Evolutionary conservation across 2,329 filamentous ascomycete species (phyloP).

Genomic region (Reticulascus tulasneorum): DNA sequence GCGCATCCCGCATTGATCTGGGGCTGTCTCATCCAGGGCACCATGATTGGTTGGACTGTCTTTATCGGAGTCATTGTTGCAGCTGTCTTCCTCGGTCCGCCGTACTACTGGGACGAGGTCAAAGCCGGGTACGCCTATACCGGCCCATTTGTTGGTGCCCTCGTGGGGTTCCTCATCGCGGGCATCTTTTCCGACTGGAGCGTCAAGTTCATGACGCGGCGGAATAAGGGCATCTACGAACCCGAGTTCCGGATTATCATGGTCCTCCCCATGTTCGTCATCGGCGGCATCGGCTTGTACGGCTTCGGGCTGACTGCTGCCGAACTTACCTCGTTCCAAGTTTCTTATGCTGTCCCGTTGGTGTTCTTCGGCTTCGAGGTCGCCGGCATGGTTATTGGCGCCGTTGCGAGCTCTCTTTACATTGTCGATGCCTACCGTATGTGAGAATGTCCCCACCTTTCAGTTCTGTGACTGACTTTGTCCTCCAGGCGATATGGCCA

Average conservation of each 20-base stretch:
- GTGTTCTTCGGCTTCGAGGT: conserved; percentile 83
- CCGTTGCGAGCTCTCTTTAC: conserved; percentile 80
- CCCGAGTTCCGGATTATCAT: conserved; percentile 86
- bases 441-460: conserved; percentile 27
- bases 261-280: conserved; percentile 75
- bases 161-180: conserved; percentile 72
- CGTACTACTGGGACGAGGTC: conserved; percentile 77
- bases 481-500: conserved; percentile 64
- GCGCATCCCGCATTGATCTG: conserved; percentile 82
- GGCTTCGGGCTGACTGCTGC: conserved; percentile 75
- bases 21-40: conserved; percentile 75
- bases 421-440: conserved; percentile 88
- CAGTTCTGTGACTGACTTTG: too few species aligned
- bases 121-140: conserved; percentile 84
- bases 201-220: conserved; percentile 64
- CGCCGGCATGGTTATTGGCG: conserved; percentile 86
- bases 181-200: conserved; percentile 71
- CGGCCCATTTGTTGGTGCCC: conserved; percentile 77
- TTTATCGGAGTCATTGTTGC: conserved; percentile 82
- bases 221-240: conserved; percentile 80
- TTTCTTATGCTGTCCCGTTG: conserved; percentile 70
- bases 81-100: conserved; percentile 76
- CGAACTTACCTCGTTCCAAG: conserved; percentile 50
- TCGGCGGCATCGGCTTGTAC: conserved; percentile 75
- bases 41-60: conserved; percentile 92